phyloP scores from a whole-genome alignment of 805 yeast genomes.

The Saturnispora sekii region DNA sequence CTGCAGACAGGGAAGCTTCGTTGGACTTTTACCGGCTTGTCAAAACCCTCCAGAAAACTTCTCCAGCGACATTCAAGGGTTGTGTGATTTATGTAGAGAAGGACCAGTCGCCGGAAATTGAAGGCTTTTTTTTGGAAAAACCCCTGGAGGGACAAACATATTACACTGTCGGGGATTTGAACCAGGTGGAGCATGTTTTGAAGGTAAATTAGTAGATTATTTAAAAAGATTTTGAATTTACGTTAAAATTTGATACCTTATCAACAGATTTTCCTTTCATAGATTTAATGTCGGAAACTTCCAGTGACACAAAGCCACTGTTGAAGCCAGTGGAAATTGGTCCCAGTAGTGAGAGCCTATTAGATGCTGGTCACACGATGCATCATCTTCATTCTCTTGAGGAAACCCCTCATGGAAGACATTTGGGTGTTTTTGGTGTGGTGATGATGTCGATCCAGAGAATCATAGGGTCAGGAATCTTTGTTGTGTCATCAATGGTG shows the following conservation, averaged over 20 bases:
- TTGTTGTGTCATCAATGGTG: conserved; percentile 61
- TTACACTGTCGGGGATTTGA: no score
- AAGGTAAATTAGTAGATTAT: no score
- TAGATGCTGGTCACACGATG: background rate
- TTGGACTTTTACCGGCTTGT: conserved; percentile 20
- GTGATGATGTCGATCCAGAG: conserved; percentile 55
- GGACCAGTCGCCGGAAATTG: background rate
- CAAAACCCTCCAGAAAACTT: conserved; percentile 12
- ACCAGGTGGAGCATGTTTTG: no score
- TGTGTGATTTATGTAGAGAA: conserved; percentile 17
- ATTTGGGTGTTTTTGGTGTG: conserved; percentile 60
- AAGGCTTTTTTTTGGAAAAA: background rate
- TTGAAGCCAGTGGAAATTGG: no score
- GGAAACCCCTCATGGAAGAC: conserved; percentile 65
- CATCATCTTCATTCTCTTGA: conserved; percentile 26
- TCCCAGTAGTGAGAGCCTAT: no score
- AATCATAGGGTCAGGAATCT: conserved; percentile 71
- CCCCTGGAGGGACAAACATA: no score
- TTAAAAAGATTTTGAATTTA: background rate
- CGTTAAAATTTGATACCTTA: background rate
- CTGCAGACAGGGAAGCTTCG: conserved; percentile 18
- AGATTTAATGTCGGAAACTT: no score
- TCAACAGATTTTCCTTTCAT: no score
- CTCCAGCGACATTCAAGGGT: conserved; percentile 10
- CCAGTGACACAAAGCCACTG: background rate